Base-by-base conservation (phyloP, 176 grass and related monocot genomes). In the Stipa capillata region DNA sequence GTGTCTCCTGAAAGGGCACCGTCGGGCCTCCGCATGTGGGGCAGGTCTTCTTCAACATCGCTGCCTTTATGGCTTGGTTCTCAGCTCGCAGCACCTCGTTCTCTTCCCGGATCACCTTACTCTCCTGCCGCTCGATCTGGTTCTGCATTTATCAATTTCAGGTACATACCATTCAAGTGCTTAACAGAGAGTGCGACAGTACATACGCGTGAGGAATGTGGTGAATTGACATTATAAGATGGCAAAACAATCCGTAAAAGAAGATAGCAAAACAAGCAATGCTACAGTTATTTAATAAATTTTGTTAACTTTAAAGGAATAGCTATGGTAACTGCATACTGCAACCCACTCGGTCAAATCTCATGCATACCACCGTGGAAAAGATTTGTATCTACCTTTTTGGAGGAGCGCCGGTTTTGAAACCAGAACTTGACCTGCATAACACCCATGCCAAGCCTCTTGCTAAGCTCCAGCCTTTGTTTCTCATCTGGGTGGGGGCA, bases 361-460 rank as follows among this genome's bases (percentile, higher is more conserved):
- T 69, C 41, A 69, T 27, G 13, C 8, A 27, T 5, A 28, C 16
- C 24, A 69, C 17, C 1, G 14, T 54, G 20, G 23, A 44, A 41
- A 4, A 41, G 15, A 54, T 42, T 2, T 18, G 17, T 18, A 24
- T 6, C 1, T 57, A 81, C 67, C 84, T 80, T 86, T 0, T 0
- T 44, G 12, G 64, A 5, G 10, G 60, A 18, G 40, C 84, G 77
- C 8, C 60, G n/a, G 24, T 86, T 86, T n/a, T 86, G 84, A 24
- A 86, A 86, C 84, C 84, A 86, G 21, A 68, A 47, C 18, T 67
- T 80, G 60, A 86, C 53, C 40, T 86, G 69, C 8, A 0, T 0
- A 11, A 9, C 1, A 2, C 5, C 16, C 40, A 86, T 16, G 39
- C 60, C 50, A 18, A 58, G 7, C 69, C 15, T 81, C 10, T 3